Percentiles rank a stretch among this genome's conserved stretches.
phyloP scores from a whole-genome alignment of 331 rosid genomes.

The Cydonia oblonga region DNA sequence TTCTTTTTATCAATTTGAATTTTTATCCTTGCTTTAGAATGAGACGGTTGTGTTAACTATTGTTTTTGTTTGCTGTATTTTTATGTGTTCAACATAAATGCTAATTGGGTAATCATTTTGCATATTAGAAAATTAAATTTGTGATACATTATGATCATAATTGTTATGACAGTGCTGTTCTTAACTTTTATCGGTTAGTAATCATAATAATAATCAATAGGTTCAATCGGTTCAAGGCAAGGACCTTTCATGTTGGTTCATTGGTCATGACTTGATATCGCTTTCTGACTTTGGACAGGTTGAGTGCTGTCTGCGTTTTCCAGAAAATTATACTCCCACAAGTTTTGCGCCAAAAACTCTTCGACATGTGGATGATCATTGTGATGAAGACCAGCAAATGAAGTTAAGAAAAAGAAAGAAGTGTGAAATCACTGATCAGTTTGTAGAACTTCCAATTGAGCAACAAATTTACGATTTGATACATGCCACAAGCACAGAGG shows the following conservation, averaged over 20 bases:
- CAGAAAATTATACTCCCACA: constrained; percentile 27
- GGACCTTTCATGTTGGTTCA: neutral
- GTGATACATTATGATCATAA: neutral
- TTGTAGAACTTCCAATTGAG: constrained; percentile 79
- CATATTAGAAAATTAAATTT: neutral
- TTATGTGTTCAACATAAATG: neutral
- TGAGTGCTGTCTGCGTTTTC: constrained; percentile 60
- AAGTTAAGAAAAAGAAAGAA: constrained; percentile 44
- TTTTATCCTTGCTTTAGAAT: neutral
- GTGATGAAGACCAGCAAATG: constrained; percentile 32
- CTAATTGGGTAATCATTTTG: neutral
- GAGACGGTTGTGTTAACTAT: neutral
- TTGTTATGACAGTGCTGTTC: neutral
- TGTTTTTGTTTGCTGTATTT: neutral
- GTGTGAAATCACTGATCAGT: constrained; percentile 49
- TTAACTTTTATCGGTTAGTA: neutral
- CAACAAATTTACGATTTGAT: constrained; percentile 71
- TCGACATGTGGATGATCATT: constrained; percentile 33
- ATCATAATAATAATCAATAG: neutral
- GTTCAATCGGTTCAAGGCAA: neutral
- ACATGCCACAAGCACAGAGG: constrained; percentile 69
- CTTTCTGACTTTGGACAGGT: constrained; percentile 33
- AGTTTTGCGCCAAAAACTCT: constrained; percentile 30
- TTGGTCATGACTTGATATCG: constrained; percentile 7
- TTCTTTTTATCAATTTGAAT: neutral